Evolutionary conservation across 2,329 filamentous ascomycete genomes (phyloP).

Genomic region (Cytospora piceicola): DNA sequence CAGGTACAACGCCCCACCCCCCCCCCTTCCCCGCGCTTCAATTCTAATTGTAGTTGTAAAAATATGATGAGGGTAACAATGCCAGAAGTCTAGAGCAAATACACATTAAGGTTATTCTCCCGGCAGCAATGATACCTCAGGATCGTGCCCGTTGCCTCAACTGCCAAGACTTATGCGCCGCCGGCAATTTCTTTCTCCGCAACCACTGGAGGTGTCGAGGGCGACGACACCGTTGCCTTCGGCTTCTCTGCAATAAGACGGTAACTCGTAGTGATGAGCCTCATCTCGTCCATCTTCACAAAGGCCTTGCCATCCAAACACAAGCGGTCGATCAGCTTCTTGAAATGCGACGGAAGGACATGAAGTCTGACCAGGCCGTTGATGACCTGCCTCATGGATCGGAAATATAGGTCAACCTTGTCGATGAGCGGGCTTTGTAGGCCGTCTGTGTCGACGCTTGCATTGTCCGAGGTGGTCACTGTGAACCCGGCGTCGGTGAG

Average conservation of each 20-base stretch:
- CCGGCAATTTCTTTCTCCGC: not conserved
- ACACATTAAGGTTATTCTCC: not conserved
- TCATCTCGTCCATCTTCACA: constrained; percentile 59
- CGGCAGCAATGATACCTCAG: not conserved
- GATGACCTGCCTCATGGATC: constrained; percentile 53
- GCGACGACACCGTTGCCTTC: not conserved
- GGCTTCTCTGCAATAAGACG: constrained; percentile 56
- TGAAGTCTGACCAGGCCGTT: constrained; percentile 51
- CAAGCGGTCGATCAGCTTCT: constrained; percentile 55
- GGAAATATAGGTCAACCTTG: constrained; percentile 59
- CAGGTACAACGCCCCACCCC: not conserved
- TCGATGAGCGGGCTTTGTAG: constrained; percentile 57
- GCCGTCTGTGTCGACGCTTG: constrained; percentile 49
- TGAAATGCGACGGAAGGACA: constrained; percentile 55
- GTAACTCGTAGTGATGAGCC: constrained; percentile 56
- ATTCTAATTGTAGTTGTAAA: not conserved
- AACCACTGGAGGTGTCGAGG: not conserved
- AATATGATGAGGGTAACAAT: not conserved
- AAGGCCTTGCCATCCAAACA: constrained; percentile 59
- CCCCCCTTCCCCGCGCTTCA: not conserved
- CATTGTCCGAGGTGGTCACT: constrained; percentile 54
- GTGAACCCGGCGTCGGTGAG: constrained; percentile 52
- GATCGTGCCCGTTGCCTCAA: not conserved
- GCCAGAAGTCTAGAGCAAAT: not conserved
- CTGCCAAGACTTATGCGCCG: not conserved